These are phyloP conservation scores for Diaporthe vaccinii DNA, from an alignment of 2,329 filamentous ascomycete genomes.

Conservation along the genomic window DNA sequence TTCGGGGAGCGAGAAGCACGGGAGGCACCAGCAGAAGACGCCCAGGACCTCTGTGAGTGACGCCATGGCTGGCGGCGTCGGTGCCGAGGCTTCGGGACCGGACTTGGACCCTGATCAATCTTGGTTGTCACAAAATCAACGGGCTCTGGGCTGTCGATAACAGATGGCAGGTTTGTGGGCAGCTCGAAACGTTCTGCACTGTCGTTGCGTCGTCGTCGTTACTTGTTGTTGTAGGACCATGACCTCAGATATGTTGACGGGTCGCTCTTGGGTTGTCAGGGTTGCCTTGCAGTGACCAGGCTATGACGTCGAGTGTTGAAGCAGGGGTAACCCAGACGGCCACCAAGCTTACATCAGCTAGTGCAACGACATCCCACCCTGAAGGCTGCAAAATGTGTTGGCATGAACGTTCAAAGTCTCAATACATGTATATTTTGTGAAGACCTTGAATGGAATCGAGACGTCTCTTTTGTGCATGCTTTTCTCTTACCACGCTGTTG, in stretches of 20 bases:
- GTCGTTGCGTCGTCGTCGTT: not conserved
- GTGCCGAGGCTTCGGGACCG: not conserved
- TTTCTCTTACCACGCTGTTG: too few relatives aligned
- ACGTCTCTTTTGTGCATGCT: not conserved
- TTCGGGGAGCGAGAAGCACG: slow-evolving; percentile 74
- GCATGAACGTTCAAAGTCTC: too few relatives aligned
- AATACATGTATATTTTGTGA: not conserved
- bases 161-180: accelerated
- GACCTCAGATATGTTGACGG: slow-evolving; percentile 10
- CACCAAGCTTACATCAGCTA: slow-evolving; percentile 7
- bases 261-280: not conserved
- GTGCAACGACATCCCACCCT: slow-evolving; percentile 9
- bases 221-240: not conserved
- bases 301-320: slow-evolving; percentile 16
- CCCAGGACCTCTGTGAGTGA: slow-evolving; percentile 38
- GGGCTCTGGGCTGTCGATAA: too few relatives aligned
- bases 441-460: not conserved
- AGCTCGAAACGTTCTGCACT: not conserved
- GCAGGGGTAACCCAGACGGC: slow-evolving; percentile 23
- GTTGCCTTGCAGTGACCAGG: slow-evolving; percentile 12
- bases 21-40: slow-evolving; percentile 61
- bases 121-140: too few relatives aligned
- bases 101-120: too few relatives aligned
- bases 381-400: not conserved
- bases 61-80: slow-evolving; percentile 25